Base-by-base conservation (phyloP, 805 yeast genomes). In the Hanseniaspora occidentalis region DNA sequence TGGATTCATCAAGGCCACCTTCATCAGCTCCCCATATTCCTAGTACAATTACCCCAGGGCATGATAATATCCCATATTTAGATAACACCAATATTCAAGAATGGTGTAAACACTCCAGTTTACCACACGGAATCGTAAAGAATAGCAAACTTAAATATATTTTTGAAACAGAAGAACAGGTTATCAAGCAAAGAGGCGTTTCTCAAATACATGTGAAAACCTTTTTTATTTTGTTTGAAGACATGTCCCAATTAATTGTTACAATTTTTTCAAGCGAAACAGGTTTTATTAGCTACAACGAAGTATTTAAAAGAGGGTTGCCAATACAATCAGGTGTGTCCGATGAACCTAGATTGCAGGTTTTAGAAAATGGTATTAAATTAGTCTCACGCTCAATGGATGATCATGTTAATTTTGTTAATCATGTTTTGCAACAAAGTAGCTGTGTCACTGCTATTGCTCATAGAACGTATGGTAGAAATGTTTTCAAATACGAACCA, bases 211-310 rank as follows among this genome's bases (percentile, higher is more conserved):
- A 14, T 20, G 11, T 71, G 46, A 67, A 80, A 40, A 86, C 80
- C 47, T 76, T 81, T 47, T 84, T 84, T 53, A 66, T 85, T 11
- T 59, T 86, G 31, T 79, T 76, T 57, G 75, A 72, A 45, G 94
- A 84, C 54, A 75, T 79, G 48, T 73, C 92, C 1, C 84, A 79
- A 48, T 63, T 77, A 3, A 61, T 72, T 1, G 60, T 84, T 45
- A 75, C 77, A 38, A 60, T 82, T 4, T 65, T 69, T 18, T 84
- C 65, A 50, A 78, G 77, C 31, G 49, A 53, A 13, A 61, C 62
- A 11, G 23, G 22, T 10, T 27, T 31, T 14, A 25, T 21, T 3
- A 17, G 19, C 3, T 18, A 23, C 17, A 25, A 38, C 11, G 31
- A 38, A 11, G 16, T 7, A 25, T 38, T 13, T 17, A 61, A 51